Evolutionary conservation across 192 early-diverging fungal genomes (phyloP), one percentile per base, ranked within the genome.

Genomic region (Coemansia asiatica): DNA sequence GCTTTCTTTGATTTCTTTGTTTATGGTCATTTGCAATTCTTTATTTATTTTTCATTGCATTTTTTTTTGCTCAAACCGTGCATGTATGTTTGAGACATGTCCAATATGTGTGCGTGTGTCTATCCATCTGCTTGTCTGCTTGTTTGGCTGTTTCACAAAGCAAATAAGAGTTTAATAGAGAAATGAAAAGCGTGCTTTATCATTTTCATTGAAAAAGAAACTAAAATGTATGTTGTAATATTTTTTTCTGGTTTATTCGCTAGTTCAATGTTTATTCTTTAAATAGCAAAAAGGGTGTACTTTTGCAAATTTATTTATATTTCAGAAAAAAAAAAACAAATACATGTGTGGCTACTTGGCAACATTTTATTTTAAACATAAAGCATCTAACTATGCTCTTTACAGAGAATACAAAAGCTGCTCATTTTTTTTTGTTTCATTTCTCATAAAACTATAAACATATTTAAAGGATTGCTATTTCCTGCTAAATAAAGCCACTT

Each of bases 251-350:
- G 35, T 36, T 36, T 36, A 36, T 36, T 36, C 10, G 35, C 35
- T 10, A 36, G 4, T 36, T 36, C 35, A 4, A 36, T 10, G 4
- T 36, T 36, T 36, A 36, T 36, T 36, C 35, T 36, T 36, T 36
- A 36, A 36, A 36, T 36, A 36, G 35, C 35, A 36, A 36, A 36
- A 10, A 36, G 35, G n/a, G n/a, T n/a, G 35, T 10, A 36, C 35
- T 22, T 49, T 49, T 49, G 48, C 48, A 49, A 49, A 49, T 49
- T 6, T n/a, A n/a, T n/a, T n/a, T n/a, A n/a, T n/a, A n/a, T n/a
- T n/a, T n/a, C n/a, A n/a, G n/a, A n/a, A n/a, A 22, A 49, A 21
- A 49, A 16, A n/a, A n/a, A n/a, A n/a, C n/a, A n/a, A n/a, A n/a
- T n/a, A 10, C 35, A 36, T 36, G 35, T 36, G 35, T 36, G 35